Percentiles rank a stretch among this genome's conserved stretches.
Evolutionary conservation across 495 filamentous ascomycete genomes (phyloP).

Genomic region (Hyphodiscus hymeniophilus): DNA sequence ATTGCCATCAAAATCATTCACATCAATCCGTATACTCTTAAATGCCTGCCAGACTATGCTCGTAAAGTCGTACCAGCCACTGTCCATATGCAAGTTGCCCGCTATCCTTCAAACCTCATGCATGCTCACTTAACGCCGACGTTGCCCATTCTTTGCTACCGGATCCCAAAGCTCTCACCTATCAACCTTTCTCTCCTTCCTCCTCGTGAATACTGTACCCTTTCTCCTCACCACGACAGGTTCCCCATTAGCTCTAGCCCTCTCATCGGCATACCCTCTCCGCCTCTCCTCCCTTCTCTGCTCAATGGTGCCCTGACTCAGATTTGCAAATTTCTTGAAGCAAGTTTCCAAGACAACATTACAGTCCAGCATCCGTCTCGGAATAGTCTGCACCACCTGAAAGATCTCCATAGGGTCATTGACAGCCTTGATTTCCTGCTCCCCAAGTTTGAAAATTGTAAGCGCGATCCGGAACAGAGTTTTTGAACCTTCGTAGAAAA

Average conservation of each 20-base stretch:
- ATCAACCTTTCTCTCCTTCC: constrained; percentile 1
- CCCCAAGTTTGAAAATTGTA: constrained; percentile 86
- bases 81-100: no score
- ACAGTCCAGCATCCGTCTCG: constrained; percentile 70
- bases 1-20: no score
- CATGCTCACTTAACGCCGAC: no score
- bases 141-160: no score
- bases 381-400: constrained; percentile 87
- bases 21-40: no score
- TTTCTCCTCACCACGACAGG: background rate
- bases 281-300: constrained; percentile 51
- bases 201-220: constrained; percentile 9
- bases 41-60: no score
- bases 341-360: constrained; percentile 74
- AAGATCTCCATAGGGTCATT: constrained; percentile 93
- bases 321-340: constrained; percentile 69
- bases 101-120: no score
- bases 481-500: constrained; percentile 93
- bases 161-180: no score
- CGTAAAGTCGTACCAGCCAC: no score
- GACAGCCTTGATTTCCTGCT: constrained; percentile 70
- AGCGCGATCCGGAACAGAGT: constrained; percentile 92
- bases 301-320: constrained; percentile 61
- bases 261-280: constrained; percentile 33
- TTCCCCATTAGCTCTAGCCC: constrained; percentile 15